Evolutionary conservation across 805 yeast genomes (phyloP).

Genomic region (Candida caryicola): DNA sequence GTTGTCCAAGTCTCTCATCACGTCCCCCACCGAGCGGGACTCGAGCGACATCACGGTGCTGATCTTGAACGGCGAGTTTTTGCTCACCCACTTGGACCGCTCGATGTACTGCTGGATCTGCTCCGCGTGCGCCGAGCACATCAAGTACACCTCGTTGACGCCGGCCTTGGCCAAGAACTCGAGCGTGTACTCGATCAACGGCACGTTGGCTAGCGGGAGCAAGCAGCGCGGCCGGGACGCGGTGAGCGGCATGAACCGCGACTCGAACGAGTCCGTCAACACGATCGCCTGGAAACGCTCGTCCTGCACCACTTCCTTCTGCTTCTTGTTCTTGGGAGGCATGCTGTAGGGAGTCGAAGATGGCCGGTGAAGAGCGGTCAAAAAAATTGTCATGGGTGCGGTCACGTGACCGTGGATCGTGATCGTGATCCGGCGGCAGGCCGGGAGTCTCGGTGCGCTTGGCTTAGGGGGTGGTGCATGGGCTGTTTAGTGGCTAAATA

Average conservation of each 20-base stretch:
- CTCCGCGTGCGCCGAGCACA: constrained; percentile 89
- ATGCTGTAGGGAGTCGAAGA: too few species aligned
- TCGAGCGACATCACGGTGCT: constrained; percentile 80
- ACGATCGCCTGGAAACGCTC: constrained; percentile 91
- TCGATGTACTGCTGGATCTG: constrained; percentile 82
- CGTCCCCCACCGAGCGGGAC: constrained; percentile 91
- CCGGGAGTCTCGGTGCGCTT: too few species aligned
- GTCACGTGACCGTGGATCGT: too few species aligned
- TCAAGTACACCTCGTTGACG: constrained; percentile 83
- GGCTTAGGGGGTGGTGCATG: too few species aligned
- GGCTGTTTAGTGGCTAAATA: too few species aligned
- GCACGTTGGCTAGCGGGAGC: constrained; percentile 88
- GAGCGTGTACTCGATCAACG: constrained; percentile 89
- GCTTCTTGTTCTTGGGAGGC: constrained; percentile 51
- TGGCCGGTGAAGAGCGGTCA: neutral
- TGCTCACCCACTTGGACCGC: constrained; percentile 61
- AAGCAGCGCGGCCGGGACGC: constrained; percentile 84
- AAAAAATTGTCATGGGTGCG: too few species aligned
- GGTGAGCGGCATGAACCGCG: constrained; percentile 90
- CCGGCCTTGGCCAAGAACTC: constrained; percentile 91
- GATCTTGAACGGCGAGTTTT: constrained; percentile 77
- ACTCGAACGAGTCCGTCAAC: constrained; percentile 88
- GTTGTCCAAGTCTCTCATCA: constrained; percentile 92
- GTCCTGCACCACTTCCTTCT: constrained; percentile 60
- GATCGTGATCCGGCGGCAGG: too few species aligned